These are phyloP conservation scores for Galerina marginata DNA, from an alignment of 768 basidiomycete species.

Conservation along the genomic window DNA sequence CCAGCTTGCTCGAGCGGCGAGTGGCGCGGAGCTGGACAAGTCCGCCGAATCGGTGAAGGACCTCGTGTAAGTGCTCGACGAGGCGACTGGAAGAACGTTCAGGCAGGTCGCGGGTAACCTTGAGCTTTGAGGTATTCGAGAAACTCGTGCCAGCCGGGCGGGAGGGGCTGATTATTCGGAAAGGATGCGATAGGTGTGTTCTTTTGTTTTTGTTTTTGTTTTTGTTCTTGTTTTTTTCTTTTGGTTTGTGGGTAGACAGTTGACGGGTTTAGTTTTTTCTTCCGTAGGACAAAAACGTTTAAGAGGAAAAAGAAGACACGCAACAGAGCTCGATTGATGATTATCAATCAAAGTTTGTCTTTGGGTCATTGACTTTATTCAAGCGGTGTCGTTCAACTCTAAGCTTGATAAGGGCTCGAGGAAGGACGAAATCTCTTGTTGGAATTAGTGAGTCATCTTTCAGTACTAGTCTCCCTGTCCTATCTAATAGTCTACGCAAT, in stretches of 20 bases:
- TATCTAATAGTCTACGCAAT: constrained; percentile 86
- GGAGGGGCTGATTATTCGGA: too few relatives aligned
- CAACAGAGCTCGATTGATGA: constrained; percentile 85
- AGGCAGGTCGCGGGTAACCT: constrained; percentile 98
- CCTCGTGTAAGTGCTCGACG: constrained; percentile 92
- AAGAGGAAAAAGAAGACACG: constrained; percentile 74
- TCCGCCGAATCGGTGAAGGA: constrained; percentile 91
- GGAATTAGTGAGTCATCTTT: constrained; percentile 67
- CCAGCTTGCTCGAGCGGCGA: constrained; percentile 78
- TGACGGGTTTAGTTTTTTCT: not conserved
- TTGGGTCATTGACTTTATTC: not conserved
- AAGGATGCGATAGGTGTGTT: constrained; percentile 77
- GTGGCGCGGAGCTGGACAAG: constrained; percentile 80
- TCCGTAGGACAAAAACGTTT: constrained; percentile 69
- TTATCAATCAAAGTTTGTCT: constrained; percentile 85
- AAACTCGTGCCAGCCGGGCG: too few relatives aligned
- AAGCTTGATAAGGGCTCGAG: constrained; percentile 95
- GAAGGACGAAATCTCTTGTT: constrained; percentile 96
- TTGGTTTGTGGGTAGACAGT: not conserved
- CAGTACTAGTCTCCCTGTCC: not conserved
- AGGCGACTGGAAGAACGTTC: constrained; percentile 97
- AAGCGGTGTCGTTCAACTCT: constrained; percentile 96
- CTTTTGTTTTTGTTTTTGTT: not conserved
- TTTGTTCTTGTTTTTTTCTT: not conserved
- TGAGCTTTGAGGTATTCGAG: constrained; percentile 87